Conservation (phyloP, 192 early-diverging fungal genomes). For the Coemansia sp. region DNA sequence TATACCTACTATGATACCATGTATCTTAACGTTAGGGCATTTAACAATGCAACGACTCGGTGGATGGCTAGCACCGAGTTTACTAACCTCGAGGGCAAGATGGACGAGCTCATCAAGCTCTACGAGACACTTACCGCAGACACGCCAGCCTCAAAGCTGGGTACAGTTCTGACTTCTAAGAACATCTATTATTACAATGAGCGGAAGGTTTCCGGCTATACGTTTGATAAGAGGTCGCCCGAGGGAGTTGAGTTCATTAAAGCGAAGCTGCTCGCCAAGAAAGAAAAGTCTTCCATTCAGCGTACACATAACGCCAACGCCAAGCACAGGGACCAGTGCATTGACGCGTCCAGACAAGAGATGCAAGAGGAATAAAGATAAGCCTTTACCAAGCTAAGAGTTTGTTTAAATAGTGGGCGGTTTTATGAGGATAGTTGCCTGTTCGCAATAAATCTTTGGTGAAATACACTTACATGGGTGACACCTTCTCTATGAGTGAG, state of each 20-base stretch:
- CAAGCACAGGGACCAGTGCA: not conserved
- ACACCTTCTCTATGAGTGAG: not conserved
- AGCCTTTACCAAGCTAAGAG: not conserved
- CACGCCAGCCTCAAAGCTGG: not conserved
- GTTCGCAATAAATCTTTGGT: not conserved
- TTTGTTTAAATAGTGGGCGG: too few species aligned
- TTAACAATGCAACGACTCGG: not conserved
- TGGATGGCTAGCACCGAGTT: not conserved
- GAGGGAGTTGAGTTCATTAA: not conserved
- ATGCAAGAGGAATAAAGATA: not conserved
- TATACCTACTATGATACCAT: not conserved
- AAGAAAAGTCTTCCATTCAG: not conserved
- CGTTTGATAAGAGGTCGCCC: conserved; percentile 5
- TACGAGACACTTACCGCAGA: not conserved
- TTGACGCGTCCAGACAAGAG: not conserved
- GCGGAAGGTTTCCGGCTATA: not conserved
- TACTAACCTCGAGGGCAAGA: not conserved
- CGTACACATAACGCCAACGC: not conserved
- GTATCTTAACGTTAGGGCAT: not conserved
- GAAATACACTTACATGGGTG: not conserved
- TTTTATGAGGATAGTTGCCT: not conserved
- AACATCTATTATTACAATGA: not conserved
- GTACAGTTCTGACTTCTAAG: not conserved
- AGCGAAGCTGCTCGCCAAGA: not conserved
- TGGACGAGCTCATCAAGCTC: not conserved